A percentile compares a stretch with the other conserved stretches of the same genome.
phyloP scores from a whole-genome alignment of 2,329 filamentous ascomycete species.

The Fusarium tuaranense region DNA sequence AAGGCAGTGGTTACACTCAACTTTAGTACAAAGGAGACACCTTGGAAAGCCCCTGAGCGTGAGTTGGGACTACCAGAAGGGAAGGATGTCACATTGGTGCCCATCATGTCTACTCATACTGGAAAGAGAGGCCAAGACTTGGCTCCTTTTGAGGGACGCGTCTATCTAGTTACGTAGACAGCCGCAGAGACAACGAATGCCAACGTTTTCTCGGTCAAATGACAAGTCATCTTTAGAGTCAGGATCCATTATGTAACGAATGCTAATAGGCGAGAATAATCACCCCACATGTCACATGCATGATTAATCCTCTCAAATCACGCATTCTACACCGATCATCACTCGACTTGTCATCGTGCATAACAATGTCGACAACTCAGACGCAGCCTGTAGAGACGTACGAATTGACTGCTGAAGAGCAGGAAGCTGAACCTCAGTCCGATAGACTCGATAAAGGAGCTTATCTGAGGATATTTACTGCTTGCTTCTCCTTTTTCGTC shows the following conservation, averaged over 20 bases:
- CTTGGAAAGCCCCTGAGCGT: slow-evolving; percentile 28
- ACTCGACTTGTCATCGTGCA: neutral
- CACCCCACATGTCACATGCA: neutral
- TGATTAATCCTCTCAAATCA: neutral
- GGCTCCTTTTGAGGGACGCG: slow-evolving; percentile 47
- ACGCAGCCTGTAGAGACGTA: neutral
- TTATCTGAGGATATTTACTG: slow-evolving; percentile 61
- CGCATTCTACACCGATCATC: neutral
- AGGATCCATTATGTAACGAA: neutral
- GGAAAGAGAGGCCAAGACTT: slow-evolving; percentile 35
- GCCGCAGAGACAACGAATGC: neutral
- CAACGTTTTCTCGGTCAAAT: neutral
- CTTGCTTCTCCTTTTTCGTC: slow-evolving; percentile 71
- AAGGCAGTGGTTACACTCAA: slow-evolving; percentile 49
- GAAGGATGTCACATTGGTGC: slow-evolving; percentile 34
- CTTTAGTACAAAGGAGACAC: slow-evolving; percentile 47
- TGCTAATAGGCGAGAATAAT: neutral
- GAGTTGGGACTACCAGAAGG: slow-evolving; percentile 34
- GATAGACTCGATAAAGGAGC: neutral
- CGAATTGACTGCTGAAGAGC: neutral
- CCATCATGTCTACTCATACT: slow-evolving; percentile 44
- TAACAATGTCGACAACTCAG: neutral
- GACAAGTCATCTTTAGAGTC: neutral
- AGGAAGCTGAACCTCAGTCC: neutral
- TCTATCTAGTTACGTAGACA: slow-evolving; percentile 42